A percentile compares a stretch with the other conserved stretches of the same genome.
These are phyloP conservation scores for Candida railenensis DNA, from an alignment of 805 yeast genomes.

Conservation along the genomic window DNA sequence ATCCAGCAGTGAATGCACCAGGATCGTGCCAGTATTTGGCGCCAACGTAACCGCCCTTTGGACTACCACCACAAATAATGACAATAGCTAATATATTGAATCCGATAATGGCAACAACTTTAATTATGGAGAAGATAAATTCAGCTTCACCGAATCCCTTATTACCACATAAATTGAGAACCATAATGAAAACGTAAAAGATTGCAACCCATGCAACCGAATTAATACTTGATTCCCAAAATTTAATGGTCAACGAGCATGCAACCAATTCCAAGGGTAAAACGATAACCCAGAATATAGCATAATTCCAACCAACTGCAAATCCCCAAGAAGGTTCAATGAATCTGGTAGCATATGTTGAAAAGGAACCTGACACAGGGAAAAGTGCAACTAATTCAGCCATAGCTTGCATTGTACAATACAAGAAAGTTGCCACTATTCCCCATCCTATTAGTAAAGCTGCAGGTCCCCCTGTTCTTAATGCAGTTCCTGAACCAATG, in stretches of 20 bases:
- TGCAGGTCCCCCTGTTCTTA: slow-evolving; percentile 35
- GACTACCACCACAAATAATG: slow-evolving; percentile 47
- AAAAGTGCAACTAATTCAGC: slow-evolving; percentile 38
- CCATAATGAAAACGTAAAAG: slow-evolving; percentile 46
- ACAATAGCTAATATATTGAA: slow-evolving; percentile 52
- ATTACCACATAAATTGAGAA: slow-evolving; percentile 51
- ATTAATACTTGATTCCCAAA: slow-evolving; percentile 38
- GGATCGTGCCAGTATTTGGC: slow-evolving; percentile 52
- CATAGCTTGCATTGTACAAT: slow-evolving; percentile 43
- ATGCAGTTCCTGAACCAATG: slow-evolving; percentile 39
- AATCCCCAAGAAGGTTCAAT: slow-evolving; percentile 46
- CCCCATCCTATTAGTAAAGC: slow-evolving; percentile 40
- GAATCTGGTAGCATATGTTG: slow-evolving; percentile 39
- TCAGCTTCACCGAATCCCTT: slow-evolving; percentile 62
- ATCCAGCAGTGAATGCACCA: slow-evolving; percentile 53
- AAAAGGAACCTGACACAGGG: slow-evolving; percentile 42
- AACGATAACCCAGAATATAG: slow-evolving; percentile 44
- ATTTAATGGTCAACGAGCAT: slow-evolving; percentile 37
- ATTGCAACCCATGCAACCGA: slow-evolving; percentile 64
- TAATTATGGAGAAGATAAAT: slow-evolving; percentile 63
- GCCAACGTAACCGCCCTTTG: slow-evolving; percentile 48
- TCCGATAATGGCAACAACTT: slow-evolving; percentile 61
- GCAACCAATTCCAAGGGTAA: slow-evolving; percentile 44
- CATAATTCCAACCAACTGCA: slow-evolving; percentile 47
- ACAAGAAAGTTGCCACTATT: slow-evolving; percentile 37